phyloP scores from a whole-genome alignment of 2,329 filamentous ascomycete species.

The Ophiosphaerella narmari region DNA sequence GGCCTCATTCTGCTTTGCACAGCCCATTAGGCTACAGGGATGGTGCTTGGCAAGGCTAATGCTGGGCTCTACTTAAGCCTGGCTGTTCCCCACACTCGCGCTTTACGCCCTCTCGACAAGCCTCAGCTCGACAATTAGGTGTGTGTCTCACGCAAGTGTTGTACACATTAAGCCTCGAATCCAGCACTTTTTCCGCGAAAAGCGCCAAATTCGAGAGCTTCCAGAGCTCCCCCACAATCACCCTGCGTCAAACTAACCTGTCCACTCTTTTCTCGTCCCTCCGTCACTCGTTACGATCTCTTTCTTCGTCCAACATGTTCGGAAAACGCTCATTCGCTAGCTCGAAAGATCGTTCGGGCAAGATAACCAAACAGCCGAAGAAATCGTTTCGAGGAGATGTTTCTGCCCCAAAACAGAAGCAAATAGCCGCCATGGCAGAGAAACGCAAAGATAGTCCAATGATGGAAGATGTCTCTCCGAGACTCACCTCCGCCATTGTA shows the following conservation, averaged over 20 bases:
- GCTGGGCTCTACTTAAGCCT: constrained; percentile 30
- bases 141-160: constrained; percentile 43
- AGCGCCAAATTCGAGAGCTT: constrained; percentile 52
- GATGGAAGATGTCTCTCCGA: constrained; percentile 55
- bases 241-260: constrained; percentile 57
- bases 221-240: constrained; percentile 54
- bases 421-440: constrained; percentile 74
- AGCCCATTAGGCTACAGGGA: constrained; percentile 38
- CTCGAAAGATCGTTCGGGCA: constrained; percentile 84
- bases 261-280: constrained; percentile 56
- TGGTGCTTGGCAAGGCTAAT: constrained; percentile 31
- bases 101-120: constrained; percentile 47
- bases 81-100: constrained; percentile 32
- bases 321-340: constrained; percentile 77
- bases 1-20: constrained; percentile 22
- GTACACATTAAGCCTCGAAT: constrained; percentile 46
- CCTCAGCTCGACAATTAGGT: constrained; percentile 48
- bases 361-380: constrained; percentile 77
- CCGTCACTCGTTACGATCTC: constrained; percentile 45
- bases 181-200: constrained; percentile 41
- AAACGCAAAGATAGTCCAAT: constrained; percentile 62
- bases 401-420: constrained; percentile 67
- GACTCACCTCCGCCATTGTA: constrained; percentile 73
- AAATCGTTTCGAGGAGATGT: constrained; percentile 71
- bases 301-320: constrained; percentile 72